phyloP scores from a whole-genome alignment of 148 eudicot genomes.

The Gaultheria prostrata region DNA sequence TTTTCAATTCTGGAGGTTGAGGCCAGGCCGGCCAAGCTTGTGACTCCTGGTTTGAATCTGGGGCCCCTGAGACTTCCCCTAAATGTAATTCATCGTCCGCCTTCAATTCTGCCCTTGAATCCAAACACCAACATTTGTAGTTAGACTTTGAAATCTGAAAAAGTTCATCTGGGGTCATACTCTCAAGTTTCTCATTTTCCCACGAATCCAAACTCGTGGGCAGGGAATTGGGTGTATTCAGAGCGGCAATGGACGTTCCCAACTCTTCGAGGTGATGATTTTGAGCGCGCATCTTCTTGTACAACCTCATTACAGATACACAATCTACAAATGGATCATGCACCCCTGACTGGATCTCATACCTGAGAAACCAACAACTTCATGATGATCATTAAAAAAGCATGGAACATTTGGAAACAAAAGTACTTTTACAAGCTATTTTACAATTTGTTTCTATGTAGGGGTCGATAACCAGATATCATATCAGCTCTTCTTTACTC shows the following conservation, averaged over 20 bases:
- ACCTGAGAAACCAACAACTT: conserved; percentile 37
- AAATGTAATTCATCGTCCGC: neutral
- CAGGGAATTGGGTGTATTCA: conserved; percentile 4
- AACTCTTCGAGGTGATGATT: conserved; percentile 34
- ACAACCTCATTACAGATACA: conserved; percentile 66
- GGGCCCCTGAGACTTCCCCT: neutral
- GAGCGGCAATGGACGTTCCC: conserved; percentile 13
- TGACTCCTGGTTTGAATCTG: neutral
- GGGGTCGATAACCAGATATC: neutral
- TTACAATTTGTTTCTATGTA: neutral
- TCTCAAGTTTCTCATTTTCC: conserved; percentile 50
- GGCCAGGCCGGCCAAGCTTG: conserved; percentile 2
- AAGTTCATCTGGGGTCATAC: conserved; percentile 62
- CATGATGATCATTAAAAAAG: neutral
- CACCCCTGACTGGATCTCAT: conserved; percentile 55
- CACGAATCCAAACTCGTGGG: conserved; percentile 29
- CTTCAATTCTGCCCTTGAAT: conserved; percentile 24
- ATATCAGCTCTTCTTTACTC: neutral
- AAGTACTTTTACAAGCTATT: neutral
- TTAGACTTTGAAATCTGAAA: conserved; percentile 55
- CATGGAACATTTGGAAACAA: conserved; percentile 3
- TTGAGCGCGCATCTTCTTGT: conserved; percentile 63
- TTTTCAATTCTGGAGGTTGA: neutral
- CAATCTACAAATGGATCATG: conserved; percentile 72
- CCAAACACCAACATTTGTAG: conserved; percentile 76